Evolutionary conservation across 2,329 filamentous ascomycete species (phyloP), one percentile per base, ranked within the genome.

Genomic region (Exophiala xenobiotica): DNA sequence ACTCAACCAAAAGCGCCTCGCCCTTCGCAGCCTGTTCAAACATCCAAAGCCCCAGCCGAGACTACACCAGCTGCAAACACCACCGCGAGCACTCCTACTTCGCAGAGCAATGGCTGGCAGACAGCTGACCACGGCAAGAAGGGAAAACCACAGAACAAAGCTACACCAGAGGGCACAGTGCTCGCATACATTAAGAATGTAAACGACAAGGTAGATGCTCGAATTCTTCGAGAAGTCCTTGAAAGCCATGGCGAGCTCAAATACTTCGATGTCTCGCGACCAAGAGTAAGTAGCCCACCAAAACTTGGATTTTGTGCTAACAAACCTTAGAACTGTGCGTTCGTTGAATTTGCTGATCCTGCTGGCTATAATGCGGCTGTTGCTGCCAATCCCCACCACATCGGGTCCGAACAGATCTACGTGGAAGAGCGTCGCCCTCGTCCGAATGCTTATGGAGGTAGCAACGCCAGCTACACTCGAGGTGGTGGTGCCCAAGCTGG

Each of bases 131-230:
- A 95, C 70, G 86, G 86, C 63, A 93, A 93, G 78, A 85, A 89
- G 67, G 88, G 93, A 68, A 86, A 85, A 58, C 81, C 84, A 48
- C 77, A 82, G 62, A 77, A 82, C 49, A 76, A 76, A 44, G 70
- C 77, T 20, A 67, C 74, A 40, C 87, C 91, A 65, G 87, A 89
- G 65, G 86, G 92, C 57, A 82, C 82, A 56, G 85, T 85, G 47
- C 81, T 90, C 61, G 93, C 87, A 16, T 97, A 96, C 71, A 90
- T 99, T 71, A 96, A 96, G 78, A 95, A 92, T 64, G 92, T 97
- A 43, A 92, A 85, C 43, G 90, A 95, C 26, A 91, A 90, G 73
- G 85, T 99, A 46, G 81, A 88, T 67, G 80, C 84, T 11, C 81
- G 83, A 33, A 82, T 89, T 40, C 77, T 99, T 53, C 86, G 80